Percentiles rank a stretch among this genome's conserved stretches.
Evolutionary conservation across 495 filamentous ascomycete species (phyloP).

Genomic region (Daldinia grandis): DNA sequence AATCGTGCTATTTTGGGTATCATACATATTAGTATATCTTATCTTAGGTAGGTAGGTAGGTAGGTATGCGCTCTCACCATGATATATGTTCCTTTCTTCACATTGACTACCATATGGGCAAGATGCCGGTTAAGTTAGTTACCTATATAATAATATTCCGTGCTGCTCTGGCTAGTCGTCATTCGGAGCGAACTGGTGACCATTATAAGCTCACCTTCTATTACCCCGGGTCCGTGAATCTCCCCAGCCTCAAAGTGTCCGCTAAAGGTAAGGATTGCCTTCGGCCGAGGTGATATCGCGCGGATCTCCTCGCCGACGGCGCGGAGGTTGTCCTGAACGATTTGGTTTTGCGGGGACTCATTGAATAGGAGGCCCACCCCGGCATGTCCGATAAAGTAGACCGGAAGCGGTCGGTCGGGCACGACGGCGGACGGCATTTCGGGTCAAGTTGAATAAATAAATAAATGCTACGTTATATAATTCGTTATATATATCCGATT

Average conservation of each 20-base stretch:
- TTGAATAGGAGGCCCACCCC: conserved; percentile 27
- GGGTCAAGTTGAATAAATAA: neutral
- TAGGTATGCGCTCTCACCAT: conserved; percentile 12
- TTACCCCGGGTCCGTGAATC: conserved; percentile 33
- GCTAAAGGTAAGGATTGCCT: conserved; percentile 33
- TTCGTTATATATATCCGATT: neutral
- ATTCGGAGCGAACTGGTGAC: no score
- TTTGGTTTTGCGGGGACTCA: conserved; percentile 25
- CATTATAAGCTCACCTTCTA: conserved; percentile 24
- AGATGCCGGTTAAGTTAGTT: neutral
- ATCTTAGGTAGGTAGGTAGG: no score
- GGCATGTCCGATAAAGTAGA: conserved; percentile 36
- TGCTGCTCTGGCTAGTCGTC: neutral
- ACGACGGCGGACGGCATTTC: conserved; percentile 23
- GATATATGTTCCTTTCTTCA: conserved; percentile 33
- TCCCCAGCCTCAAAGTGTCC: conserved; percentile 34
- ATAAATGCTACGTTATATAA: conserved; percentile 6
- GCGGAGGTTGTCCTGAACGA: conserved; percentile 35
- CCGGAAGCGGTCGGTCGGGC: conserved; percentile 21
- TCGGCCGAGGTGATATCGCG: conserved; percentile 26
- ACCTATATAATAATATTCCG: neutral
- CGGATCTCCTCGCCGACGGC: conserved; percentile 29
- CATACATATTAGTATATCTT: neutral
- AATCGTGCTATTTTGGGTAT: conserved; percentile 17
- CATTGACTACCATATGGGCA: conserved; percentile 23